These are phyloP conservation scores for Suhomyces coccinellae DNA, from an alignment of 1,139 yeast species.

Conservation along the genomic window DNA sequence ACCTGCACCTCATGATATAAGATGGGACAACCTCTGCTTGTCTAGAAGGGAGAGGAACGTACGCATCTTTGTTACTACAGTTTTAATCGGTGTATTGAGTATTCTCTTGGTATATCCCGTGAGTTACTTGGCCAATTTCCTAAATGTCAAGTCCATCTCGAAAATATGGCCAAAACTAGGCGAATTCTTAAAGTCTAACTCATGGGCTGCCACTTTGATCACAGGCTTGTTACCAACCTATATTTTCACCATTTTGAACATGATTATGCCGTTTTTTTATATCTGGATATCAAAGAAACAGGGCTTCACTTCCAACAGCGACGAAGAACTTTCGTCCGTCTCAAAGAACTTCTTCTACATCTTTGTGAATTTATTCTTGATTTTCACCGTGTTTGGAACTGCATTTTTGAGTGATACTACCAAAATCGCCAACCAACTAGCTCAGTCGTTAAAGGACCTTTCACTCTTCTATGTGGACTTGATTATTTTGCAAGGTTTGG, in stretches of 20 bases:
- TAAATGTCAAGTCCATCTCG: conserved; percentile 66
- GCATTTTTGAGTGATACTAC: conserved; percentile 76
- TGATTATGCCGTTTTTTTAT: conserved; percentile 68
- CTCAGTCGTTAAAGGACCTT: conserved; percentile 66
- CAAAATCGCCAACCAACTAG: conserved; percentile 70
- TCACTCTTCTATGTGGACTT: conserved; percentile 74
- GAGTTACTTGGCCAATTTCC: conserved; percentile 66
- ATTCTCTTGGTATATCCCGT: conserved; percentile 74
- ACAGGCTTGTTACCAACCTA: conserved; percentile 81
- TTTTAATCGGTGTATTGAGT: conserved; percentile 62
- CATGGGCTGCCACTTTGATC: conserved; percentile 60
- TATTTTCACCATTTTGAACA: conserved; percentile 66
- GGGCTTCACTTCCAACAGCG: conserved; percentile 74
- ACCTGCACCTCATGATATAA: conserved; percentile 84
- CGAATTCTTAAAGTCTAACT: conserved; percentile 54
- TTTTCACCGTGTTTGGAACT: conserved; percentile 79
- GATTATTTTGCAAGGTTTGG: conserved; percentile 72
- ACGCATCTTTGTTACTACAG: conserved; percentile 62
- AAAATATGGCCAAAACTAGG: conserved; percentile 77
- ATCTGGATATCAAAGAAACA: conserved; percentile 65
- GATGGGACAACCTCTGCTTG: conserved; percentile 74
- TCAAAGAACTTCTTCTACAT: conserved; percentile 78
- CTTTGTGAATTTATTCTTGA: conserved; percentile 74
- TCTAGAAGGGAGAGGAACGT: conserved; percentile 56
- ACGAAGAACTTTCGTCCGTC: conserved; percentile 70